Conservation (phyloP, 345 rosid genomes). For the Corchorus olitorius region DNA sequence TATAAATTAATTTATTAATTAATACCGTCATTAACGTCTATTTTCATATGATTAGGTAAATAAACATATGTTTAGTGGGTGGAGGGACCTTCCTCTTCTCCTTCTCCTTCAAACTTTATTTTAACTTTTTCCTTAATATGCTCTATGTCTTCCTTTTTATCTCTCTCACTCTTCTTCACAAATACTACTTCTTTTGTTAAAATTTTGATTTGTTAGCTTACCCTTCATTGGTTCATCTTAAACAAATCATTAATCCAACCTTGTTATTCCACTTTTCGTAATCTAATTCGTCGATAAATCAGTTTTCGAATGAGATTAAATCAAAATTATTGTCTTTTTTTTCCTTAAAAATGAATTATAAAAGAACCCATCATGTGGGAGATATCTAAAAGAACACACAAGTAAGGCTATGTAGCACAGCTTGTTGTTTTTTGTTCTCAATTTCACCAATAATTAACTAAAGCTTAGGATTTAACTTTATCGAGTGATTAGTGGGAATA, state of each 20-base stretch:
- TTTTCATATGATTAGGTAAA: conserved; percentile 17
- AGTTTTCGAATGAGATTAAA: no score
- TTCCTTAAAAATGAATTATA: no score
- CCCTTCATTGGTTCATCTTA: neutral
- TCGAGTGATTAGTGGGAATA: conserved; percentile 25
- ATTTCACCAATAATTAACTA: no score
- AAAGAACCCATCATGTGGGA: no score
- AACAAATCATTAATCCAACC: neutral
- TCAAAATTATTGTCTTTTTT: no score
- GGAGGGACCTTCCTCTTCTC: conserved; percentile 28
- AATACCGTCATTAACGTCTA: conserved; percentile 18
- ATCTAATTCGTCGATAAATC: neutral
- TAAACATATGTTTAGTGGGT: conserved; percentile 31
- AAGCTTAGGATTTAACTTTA: neutral
- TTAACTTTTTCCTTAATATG: conserved; percentile 30
- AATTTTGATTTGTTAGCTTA: neutral
- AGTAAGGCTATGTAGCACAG: no score
- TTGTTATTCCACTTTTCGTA: neutral
- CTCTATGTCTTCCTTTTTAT: conserved; percentile 36
- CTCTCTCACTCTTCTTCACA: conserved; percentile 17
- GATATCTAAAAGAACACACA: no score
- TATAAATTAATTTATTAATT: neutral
- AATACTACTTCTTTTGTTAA: neutral
- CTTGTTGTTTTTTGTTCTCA: no score
- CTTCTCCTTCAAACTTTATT: conserved; percentile 13